Evolutionary conservation across 495 filamentous ascomycete species (phyloP).

Genomic region (Wilcoxina mikolae): DNA sequence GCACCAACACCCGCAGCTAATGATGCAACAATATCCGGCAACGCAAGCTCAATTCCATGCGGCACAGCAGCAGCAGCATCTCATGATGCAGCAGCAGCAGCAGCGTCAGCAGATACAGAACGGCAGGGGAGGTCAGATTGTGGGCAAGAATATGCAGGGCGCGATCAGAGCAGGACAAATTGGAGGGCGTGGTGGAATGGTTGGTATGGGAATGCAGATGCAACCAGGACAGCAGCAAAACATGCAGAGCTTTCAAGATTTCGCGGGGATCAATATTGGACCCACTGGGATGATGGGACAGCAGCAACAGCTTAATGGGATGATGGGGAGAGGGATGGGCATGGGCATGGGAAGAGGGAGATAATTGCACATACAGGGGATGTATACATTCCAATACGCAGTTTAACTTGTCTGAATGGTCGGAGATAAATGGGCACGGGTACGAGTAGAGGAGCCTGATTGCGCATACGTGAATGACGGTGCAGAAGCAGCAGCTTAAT

Average conservation of each 20-base stretch:
- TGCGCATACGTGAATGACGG: too few species aligned
- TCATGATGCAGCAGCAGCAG: slow-evolving; percentile 7
- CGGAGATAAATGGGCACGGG: background rate
- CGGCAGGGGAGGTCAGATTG: slow-evolving; percentile 12
- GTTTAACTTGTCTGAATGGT: background rate
- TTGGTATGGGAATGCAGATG: background rate
- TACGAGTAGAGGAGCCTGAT: background rate
- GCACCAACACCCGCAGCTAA: background rate
- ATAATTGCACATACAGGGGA: background rate
- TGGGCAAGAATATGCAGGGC: slow-evolving; percentile 17
- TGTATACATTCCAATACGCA: background rate
- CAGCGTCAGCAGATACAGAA: slow-evolving; percentile 12
- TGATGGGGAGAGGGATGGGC: slow-evolving; percentile 1
- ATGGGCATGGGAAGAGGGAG: background rate
- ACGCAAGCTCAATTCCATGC: background rate
- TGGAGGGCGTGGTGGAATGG: background rate
- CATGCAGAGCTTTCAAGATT: slow-evolving; percentile 1
- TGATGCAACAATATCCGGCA: background rate
- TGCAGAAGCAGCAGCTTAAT: too few species aligned
- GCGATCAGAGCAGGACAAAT: slow-evolving; percentile 8
- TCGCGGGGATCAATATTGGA: background rate
- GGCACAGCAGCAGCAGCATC: background rate
- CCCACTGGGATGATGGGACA: background rate
- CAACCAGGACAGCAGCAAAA: background rate
- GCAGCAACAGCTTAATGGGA: background rate